Percentiles rank a stretch among this genome's conserved stretches.
These are phyloP conservation scores for Limtongia smithiae DNA, from an alignment of 805 yeast species.

Conservation along the genomic window DNA sequence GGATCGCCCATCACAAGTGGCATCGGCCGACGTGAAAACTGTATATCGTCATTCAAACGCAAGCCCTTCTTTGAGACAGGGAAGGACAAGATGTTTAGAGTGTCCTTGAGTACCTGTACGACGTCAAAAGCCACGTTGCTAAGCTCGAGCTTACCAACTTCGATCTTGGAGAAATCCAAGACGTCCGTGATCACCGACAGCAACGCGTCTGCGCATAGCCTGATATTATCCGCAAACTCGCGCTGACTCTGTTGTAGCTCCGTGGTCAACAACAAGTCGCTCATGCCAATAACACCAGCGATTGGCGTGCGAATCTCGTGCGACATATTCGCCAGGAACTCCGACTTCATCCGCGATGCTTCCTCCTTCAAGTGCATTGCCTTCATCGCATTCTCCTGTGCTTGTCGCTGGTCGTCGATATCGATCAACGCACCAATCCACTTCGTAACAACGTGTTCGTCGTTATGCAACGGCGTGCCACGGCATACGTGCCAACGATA, in stretches of 20 bases:
- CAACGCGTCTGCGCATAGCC: constrained; percentile 50
- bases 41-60: constrained; percentile 46
- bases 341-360: constrained; percentile 41
- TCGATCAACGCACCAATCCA: constrained; percentile 30
- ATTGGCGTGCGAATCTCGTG: constrained; percentile 58
- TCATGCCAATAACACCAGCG: constrained; percentile 49
- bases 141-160: constrained; percentile 51
- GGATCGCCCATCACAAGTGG: constrained; percentile 46
- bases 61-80: constrained; percentile 45
- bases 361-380: constrained; percentile 28
- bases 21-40: constrained; percentile 37
- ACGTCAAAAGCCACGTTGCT: constrained; percentile 46
- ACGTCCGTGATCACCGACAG: constrained; percentile 53
- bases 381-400: constrained; percentile 28
- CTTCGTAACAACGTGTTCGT: constrained; percentile 21
- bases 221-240: constrained; percentile 52
- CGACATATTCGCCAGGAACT: constrained; percentile 54
- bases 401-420: constrained; percentile 30
- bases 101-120: constrained; percentile 47
- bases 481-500: constrained; percentile 30
- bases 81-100: constrained; percentile 47
- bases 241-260: constrained; percentile 44
- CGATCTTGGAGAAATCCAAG: constrained; percentile 52
- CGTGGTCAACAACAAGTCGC: constrained; percentile 50
- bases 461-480: constrained; percentile 21